Percentiles rank a stretch among this genome's conserved stretches.
These are phyloP conservation scores for Phialophora verrucosa DNA, from an alignment of 2,329 filamentous ascomycete species.

Conservation along the genomic window DNA sequence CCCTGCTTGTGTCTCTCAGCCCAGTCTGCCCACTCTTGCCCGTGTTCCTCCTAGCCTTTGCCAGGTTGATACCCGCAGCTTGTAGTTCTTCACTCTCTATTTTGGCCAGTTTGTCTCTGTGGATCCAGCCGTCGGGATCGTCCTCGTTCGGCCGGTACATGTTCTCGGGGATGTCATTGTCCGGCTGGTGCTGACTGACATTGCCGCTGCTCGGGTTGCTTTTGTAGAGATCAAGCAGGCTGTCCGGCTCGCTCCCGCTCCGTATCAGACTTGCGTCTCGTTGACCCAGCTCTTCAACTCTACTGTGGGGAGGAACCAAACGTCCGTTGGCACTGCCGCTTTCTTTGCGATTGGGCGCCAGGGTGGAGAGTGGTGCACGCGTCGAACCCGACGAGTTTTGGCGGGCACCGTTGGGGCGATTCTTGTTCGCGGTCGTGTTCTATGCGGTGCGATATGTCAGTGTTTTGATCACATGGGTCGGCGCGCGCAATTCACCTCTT, in stretches of 20 bases:
- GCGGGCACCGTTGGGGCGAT: slow-evolving; percentile 25
- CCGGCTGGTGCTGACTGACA: slow-evolving; percentile 32
- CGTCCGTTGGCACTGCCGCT: slow-evolving; percentile 27
- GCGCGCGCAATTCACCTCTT: slow-evolving; percentile 31
- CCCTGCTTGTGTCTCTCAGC: slow-evolving; percentile 47
- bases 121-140: slow-evolving; percentile 55
- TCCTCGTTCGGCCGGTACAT: slow-evolving; percentile 42
- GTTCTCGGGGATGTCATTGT: slow-evolving; percentile 40
- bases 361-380: slow-evolving; percentile 31
- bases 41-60: slow-evolving; percentile 47
- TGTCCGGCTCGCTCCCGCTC: slow-evolving; percentile 49
- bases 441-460: slow-evolving; percentile 30
- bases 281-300: slow-evolving; percentile 44
- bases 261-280: slow-evolving; percentile 43
- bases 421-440: slow-evolving; percentile 31
- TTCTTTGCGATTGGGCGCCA: slow-evolving; percentile 36
- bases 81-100: slow-evolving; percentile 59
- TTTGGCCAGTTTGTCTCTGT: slow-evolving; percentile 57
- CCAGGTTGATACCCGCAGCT: slow-evolving; percentile 52
- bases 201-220: slow-evolving; percentile 39
- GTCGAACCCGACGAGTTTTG: slow-evolving; percentile 30
- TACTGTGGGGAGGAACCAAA: slow-evolving; percentile 19
- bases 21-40: slow-evolving; percentile 46
- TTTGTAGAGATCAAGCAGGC: slow-evolving; percentile 46
- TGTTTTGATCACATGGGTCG: slow-evolving; percentile 9